Evolutionary conservation across 179 eudicot species (phyloP).

Genomic region (Amaranthus tricolor): DNA sequence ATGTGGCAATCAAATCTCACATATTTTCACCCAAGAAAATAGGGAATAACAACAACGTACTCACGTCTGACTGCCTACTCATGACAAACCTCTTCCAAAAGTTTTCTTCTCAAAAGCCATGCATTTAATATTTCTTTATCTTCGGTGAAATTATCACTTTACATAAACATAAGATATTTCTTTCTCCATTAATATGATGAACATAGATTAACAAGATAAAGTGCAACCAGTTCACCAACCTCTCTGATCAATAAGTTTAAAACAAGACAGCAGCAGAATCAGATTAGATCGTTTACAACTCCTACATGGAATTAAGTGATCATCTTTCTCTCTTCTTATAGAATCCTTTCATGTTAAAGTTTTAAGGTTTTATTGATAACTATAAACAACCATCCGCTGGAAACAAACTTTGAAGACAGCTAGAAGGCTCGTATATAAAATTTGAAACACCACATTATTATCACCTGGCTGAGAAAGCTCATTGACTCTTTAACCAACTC

Average conservation of each 20-base stretch:
- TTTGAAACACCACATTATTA: not conserved
- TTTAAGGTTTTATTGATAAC: not conserved
- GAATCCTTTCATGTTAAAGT: not conserved
- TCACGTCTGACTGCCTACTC: too few relatives aligned
- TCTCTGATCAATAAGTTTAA: not conserved
- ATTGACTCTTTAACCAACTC: slow-evolving; percentile 81
- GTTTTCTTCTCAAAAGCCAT: not conserved
- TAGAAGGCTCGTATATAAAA: not conserved
- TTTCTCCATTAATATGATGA: not conserved
- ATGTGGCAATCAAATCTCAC: too few relatives aligned
- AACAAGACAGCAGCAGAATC: too few relatives aligned
- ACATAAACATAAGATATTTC: not conserved
- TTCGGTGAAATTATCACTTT: not conserved
- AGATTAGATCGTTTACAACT: not conserved
- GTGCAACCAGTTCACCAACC: not conserved
- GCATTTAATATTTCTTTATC: not conserved
- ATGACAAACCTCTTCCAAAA: too few relatives aligned
- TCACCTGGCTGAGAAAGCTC: slow-evolving; percentile 87
- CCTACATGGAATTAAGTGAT: not conserved
- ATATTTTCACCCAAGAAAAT: too few relatives aligned
- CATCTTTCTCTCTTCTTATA: not conserved
- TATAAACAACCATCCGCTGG: too few relatives aligned
- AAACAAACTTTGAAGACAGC: not conserved
- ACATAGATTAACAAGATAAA: not conserved
- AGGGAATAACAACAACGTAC: too few relatives aligned